These are phyloP conservation scores for Sparassis latifolia DNA, from an alignment of 1,284 basidiomycete species.

Conservation along the genomic window DNA sequence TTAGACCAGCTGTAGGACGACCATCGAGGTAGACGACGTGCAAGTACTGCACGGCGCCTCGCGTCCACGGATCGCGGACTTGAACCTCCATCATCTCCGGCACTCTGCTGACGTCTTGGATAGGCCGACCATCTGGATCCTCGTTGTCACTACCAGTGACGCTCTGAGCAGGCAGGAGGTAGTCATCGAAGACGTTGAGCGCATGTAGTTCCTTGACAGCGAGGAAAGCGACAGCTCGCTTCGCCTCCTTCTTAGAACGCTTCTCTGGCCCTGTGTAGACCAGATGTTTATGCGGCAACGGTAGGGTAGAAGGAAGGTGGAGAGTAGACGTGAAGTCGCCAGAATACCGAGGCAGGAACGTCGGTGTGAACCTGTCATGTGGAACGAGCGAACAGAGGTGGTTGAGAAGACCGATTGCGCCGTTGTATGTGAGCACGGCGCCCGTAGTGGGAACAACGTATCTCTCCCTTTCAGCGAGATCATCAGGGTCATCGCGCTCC, in stretches of 20 bases:
- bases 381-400: constrained; percentile 73
- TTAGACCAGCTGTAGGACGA: constrained; percentile 42
- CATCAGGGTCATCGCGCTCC: constrained; percentile 39
- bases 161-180: constrained; percentile 56
- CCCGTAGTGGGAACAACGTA: constrained; percentile 66
- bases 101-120: constrained; percentile 36
- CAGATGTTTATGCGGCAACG: constrained; percentile 49
- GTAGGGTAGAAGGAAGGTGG: constrained; percentile 62
- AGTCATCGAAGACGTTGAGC: constrained; percentile 73
- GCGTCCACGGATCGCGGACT: constrained; percentile 62
- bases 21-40: constrained; percentile 54
- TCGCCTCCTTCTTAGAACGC: constrained; percentile 71
- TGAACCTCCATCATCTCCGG: constrained; percentile 48
- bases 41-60: constrained; percentile 47
- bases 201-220: constrained; percentile 62
- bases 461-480: constrained; percentile 59
- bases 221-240: constrained; percentile 70
- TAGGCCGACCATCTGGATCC: constrained; percentile 43
- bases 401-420: constrained; percentile 61
- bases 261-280: constrained; percentile 50
- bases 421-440: constrained; percentile 72
- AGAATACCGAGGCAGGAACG: constrained; percentile 51
- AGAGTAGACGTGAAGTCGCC: constrained; percentile 54
- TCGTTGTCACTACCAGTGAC: constrained; percentile 37
- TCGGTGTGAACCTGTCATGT: constrained; percentile 59